phyloP scores from a whole-genome alignment of 192 early-diverging fungal species.

The Paraglomus occultum region DNA sequence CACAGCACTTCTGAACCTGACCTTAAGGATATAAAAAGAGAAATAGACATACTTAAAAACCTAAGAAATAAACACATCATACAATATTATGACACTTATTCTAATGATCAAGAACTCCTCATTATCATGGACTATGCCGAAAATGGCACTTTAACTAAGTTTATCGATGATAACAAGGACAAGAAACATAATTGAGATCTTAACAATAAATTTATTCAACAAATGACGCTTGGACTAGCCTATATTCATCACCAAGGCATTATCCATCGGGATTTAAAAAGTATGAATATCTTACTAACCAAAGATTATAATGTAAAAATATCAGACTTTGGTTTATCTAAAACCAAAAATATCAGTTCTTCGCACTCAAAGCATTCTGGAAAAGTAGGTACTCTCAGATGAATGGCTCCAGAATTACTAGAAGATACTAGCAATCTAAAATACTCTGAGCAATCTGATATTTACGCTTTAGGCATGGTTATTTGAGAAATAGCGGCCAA shows the following conservation, averaged over 20 bases:
- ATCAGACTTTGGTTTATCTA: neutral
- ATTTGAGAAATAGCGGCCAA: no score
- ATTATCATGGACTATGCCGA: slow-evolving; percentile 8
- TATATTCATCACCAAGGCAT: slow-evolving; percentile 22
- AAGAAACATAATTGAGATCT: neutral
- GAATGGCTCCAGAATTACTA: slow-evolving; percentile 5
- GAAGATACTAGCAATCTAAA: neutral
- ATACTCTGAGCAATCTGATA: slow-evolving; percentile 24
- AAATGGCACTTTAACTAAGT: neutral
- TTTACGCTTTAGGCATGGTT: slow-evolving; percentile 29
- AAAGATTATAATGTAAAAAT: no score
- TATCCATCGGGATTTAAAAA: slow-evolving; percentile 38
- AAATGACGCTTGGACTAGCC: slow-evolving; percentile 27
- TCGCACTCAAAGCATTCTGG: no score
- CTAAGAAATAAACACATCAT: no score
- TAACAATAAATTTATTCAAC: slow-evolving; percentile 6
- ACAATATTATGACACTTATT: no score
- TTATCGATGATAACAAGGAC: slow-evolving; percentile 1
- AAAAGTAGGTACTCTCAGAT: slow-evolving; percentile 10
- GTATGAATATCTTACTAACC: slow-evolving; percentile 26
- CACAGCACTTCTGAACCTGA: no score
- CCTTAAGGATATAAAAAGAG: no score
- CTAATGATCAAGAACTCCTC: neutral
- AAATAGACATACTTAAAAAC: no score
- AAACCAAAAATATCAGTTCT: neutral